phyloP scores from a whole-genome alignment of 2,329 filamentous ascomycete species.

The Xylaria sp. region DNA sequence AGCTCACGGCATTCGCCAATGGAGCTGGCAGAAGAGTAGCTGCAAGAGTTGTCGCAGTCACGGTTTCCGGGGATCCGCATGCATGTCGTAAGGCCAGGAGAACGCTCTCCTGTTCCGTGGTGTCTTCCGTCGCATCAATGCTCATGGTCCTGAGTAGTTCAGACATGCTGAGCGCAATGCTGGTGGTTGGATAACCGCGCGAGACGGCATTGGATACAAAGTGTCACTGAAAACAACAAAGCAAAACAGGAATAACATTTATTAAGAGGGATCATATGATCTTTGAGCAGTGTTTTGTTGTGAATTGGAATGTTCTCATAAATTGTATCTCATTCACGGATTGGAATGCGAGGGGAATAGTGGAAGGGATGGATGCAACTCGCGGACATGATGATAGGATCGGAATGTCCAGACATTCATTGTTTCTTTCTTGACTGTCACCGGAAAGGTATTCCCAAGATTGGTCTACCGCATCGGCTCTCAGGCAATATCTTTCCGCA shows the following conservation, averaged over 20 bases:
- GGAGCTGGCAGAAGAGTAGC: constrained; percentile 52
- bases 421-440: no score
- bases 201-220: neutral
- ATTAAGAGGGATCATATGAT: neutral
- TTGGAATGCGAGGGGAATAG: neutral
- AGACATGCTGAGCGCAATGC: neutral
- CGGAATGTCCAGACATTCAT: neutral
- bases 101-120: constrained; percentile 5
- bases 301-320: neutral
- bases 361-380: neutral
- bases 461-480: neutral
- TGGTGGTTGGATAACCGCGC: neutral
- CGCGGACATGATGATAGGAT: neutral
- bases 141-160: constrained; percentile 1
- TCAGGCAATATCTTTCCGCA: neutral
- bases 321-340: neutral
- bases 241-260: neutral
- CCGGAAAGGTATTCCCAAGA: no score
- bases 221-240: neutral
- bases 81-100: constrained; percentile 2
- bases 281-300: neutral
- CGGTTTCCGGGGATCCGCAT: neutral
- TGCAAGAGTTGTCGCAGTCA: constrained; percentile 22
- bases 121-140: constrained; percentile 13
- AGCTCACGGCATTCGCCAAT: constrained; percentile 54